phyloP scores from a whole-genome alignment of 208 protist genomes.

The Trypanosoma lewisi region DNA sequence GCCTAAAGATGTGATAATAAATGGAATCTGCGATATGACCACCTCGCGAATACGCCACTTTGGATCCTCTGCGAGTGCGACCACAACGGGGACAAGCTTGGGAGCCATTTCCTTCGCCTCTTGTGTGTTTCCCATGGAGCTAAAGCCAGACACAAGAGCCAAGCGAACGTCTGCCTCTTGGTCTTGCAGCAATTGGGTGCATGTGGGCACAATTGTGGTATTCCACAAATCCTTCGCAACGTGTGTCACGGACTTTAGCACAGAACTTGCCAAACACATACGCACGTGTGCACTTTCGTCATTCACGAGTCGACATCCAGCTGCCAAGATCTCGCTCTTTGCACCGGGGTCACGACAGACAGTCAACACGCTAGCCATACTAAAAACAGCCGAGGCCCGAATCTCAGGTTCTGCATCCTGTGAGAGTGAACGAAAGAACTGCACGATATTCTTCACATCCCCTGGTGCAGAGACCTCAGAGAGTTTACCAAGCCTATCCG shows the following conservation, averaged over 20 bases:
- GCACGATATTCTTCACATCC: slow-evolving; percentile 69
- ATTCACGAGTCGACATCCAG: slow-evolving; percentile 65
- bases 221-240: slow-evolving; percentile 76
- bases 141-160: slow-evolving; percentile 84
- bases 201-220: slow-evolving; percentile 67
- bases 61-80: slow-evolving; percentile 72
- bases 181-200: slow-evolving; percentile 77
- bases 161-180: slow-evolving; percentile 81
- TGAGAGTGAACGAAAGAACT: slow-evolving; percentile 69
- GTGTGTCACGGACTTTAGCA: slow-evolving; percentile 77
- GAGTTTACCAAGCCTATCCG: slow-evolving; percentile 91
- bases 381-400: slow-evolving; percentile 80
- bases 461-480: slow-evolving; percentile 51
- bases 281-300: slow-evolving; percentile 79
- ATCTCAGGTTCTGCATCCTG: slow-evolving; percentile 86
- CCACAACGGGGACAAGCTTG: slow-evolving; percentile 78
- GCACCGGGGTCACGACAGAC: slow-evolving; percentile 50
- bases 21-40: slow-evolving; percentile 81
- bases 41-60: slow-evolving; percentile 88
- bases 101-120: slow-evolving; percentile 85
- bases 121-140: slow-evolving; percentile 77
- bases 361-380: slow-evolving; percentile 67
- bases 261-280: slow-evolving; percentile 80
- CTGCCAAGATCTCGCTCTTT: slow-evolving; percentile 71
- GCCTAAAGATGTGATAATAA: slow-evolving; percentile 76